A percentile compares a stretch with the other conserved stretches of the same genome.
These are phyloP conservation scores for Schizophyllum amplum DNA, from an alignment of 1,284 basidiomycete species.

Conservation along the genomic window DNA sequence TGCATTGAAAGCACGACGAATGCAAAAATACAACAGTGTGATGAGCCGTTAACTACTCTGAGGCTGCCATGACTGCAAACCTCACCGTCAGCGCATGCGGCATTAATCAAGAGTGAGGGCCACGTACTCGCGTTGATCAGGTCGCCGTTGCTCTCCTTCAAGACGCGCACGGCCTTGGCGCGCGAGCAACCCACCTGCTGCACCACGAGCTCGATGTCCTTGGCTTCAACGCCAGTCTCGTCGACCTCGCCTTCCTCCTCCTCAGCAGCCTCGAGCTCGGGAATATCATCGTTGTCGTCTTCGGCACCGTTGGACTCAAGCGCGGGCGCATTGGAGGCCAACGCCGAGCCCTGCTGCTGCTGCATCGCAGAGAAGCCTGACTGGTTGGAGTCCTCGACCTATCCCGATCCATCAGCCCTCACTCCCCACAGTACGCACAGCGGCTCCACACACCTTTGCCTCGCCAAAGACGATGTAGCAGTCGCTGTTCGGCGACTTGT, in stretches of 20 bases:
- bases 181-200: conserved; percentile 78
- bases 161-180: conserved; percentile 80
- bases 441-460: conserved; percentile 66
- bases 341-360: conserved; percentile 63
- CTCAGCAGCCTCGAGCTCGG: conserved; percentile 73
- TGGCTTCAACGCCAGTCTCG: conserved; percentile 81
- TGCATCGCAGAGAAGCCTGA: conserved; percentile 82
- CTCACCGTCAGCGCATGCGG: too few species aligned
- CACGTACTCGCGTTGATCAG: conserved; percentile 90
- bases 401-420: not conserved
- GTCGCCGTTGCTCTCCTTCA: conserved; percentile 88
- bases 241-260: conserved; percentile 67
- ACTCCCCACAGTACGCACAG: not conserved
- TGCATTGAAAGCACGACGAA: not conserved
- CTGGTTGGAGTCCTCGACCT: conserved; percentile 90
- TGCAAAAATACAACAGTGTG: not conserved
- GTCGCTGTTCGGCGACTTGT: conserved; percentile 95
- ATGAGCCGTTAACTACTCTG: not conserved
- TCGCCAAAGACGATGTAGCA: conserved; percentile 99
- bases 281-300: conserved; percentile 70
- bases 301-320: conserved; percentile 49
- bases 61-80: not conserved
- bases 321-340: conserved; percentile 44
- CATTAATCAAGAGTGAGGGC: not conserved
- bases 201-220: conserved; percentile 95